Evolutionary conservation across 805 yeast species (phyloP).

Genomic region (Lipomyces orientalis): DNA sequence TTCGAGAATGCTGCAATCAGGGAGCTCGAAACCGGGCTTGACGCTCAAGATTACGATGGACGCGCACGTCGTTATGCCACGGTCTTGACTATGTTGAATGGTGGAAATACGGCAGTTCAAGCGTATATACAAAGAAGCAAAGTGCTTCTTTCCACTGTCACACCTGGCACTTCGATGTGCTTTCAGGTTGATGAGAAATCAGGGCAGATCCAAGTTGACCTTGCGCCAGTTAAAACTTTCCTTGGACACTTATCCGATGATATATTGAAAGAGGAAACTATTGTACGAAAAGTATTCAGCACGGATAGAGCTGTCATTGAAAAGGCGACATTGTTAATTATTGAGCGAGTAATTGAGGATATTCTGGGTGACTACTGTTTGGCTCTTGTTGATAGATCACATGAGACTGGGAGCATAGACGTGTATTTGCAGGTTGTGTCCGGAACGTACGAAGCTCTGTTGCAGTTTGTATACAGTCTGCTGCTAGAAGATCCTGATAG

Average conservation of each 20-base stretch:
- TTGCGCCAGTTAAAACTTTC: constrained; percentile 30
- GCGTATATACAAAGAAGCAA: constrained; percentile 39
- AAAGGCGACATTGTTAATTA: constrained; percentile 50
- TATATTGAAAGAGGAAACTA: constrained; percentile 49
- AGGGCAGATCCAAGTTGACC: constrained; percentile 32
- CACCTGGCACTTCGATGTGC: constrained; percentile 23
- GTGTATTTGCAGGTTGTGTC: constrained; percentile 51
- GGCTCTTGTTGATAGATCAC: constrained; percentile 38
- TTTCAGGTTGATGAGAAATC: constrained; percentile 21
- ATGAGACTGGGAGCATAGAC: constrained; percentile 20
- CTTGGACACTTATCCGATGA: constrained; percentile 45
- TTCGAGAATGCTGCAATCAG: constrained; percentile 72
- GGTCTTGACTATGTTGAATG: constrained; percentile 46
- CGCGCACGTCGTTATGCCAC: constrained; percentile 46
- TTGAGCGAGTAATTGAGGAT: constrained; percentile 53
- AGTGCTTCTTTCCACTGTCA: constrained; percentile 28
- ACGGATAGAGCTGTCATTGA: constrained; percentile 50
- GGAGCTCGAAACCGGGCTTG: constrained; percentile 67
- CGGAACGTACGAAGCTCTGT: constrained; percentile 41
- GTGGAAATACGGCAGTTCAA: constrained; percentile 45
- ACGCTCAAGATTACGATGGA: constrained; percentile 52
- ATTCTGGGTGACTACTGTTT: constrained; percentile 40
- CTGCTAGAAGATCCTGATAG: constrained; percentile 39
- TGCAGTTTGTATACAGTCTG: constrained; percentile 33
- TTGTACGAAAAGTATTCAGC: constrained; percentile 55